A percentile compares a stretch with the other conserved stretches of the same genome.
Evolutionary conservation across 208 protist genomes (phyloP).

Genomic region (Naegleria gruberi): DNA sequence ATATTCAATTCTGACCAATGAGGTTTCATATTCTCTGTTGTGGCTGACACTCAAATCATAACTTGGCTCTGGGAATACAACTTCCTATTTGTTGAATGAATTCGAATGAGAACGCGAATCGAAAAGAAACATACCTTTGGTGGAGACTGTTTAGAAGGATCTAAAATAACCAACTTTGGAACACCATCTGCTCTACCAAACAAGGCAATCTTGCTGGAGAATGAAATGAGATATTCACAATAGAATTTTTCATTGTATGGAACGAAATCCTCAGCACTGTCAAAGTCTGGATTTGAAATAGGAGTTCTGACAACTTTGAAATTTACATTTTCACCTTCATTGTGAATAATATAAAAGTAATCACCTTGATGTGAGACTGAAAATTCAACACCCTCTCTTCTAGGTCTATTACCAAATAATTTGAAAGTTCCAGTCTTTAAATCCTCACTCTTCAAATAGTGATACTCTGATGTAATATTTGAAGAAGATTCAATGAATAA

Average conservation of each 20-base stretch:
- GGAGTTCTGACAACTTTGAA: background rate
- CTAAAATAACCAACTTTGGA: background rate
- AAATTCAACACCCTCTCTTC: background rate
- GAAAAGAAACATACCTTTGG: background rate
- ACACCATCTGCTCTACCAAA: background rate
- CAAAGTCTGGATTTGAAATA: background rate
- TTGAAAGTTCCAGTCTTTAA: background rate
- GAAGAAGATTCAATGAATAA: background rate
- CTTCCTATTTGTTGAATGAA: background rate
- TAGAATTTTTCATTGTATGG: background rate
- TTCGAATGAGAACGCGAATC: too few species aligned
- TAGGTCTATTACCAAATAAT: background rate
- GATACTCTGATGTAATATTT: background rate
- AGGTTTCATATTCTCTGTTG: background rate
- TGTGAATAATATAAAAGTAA: conserved; percentile 3
- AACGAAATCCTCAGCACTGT: background rate
- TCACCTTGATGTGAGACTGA: background rate
- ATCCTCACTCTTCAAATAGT: background rate
- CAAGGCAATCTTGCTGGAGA: background rate
- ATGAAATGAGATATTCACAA: background rate
- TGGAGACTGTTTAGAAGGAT: background rate
- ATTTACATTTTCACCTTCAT: background rate
- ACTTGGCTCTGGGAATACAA: background rate
- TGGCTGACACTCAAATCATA: background rate
- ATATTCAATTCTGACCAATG: background rate